Evolutionary conservation across 352 stramenopile genomes (phyloP).

Genomic region (Ochromonadaceae sp.): DNA sequence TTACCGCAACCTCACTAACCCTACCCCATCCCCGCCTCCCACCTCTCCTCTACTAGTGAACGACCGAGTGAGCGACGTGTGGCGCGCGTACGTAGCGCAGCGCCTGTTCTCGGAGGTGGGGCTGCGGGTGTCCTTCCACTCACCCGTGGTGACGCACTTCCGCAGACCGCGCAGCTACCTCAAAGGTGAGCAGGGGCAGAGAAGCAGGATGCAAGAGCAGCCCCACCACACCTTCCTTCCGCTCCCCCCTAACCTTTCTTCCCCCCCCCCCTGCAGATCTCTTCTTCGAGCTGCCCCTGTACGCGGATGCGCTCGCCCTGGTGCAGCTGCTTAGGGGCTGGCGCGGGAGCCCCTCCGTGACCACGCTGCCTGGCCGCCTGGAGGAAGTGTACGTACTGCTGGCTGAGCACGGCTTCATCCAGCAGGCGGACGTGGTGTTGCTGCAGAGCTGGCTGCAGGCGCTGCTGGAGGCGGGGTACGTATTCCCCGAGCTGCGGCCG

Average conservation of each 20-base stretch:
- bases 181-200: no score
- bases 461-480: conserved; percentile 7
- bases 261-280: no score
- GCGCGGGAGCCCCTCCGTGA: not conserved
- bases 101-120: conserved; percentile 21
- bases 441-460: conserved; percentile 24
- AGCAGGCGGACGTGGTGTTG: conserved; percentile 21
- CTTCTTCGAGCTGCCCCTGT: conserved; percentile 20
- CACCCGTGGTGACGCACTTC: conserved; percentile 20
- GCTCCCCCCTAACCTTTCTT: no score
- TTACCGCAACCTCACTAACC: no score
- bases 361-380: conserved; percentile 12
- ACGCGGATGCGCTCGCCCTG: conserved; percentile 11
- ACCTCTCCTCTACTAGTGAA: no score
- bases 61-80: conserved; percentile 38
- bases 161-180: conserved; percentile 28
- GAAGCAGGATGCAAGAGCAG: no score
- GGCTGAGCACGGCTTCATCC: conserved; percentile 24
- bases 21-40: no score
- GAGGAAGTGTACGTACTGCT: conserved; percentile 21
- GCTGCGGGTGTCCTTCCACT: conserved; percentile 18
- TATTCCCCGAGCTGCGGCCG: no score
- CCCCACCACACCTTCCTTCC: no score
- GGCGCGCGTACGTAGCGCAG: conserved; percentile 36
- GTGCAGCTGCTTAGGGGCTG: conserved; percentile 2